phyloP scores from a whole-genome alignment of 2,329 filamentous ascomycete genomes.

The Cercospora zeae-maydis region DNA sequence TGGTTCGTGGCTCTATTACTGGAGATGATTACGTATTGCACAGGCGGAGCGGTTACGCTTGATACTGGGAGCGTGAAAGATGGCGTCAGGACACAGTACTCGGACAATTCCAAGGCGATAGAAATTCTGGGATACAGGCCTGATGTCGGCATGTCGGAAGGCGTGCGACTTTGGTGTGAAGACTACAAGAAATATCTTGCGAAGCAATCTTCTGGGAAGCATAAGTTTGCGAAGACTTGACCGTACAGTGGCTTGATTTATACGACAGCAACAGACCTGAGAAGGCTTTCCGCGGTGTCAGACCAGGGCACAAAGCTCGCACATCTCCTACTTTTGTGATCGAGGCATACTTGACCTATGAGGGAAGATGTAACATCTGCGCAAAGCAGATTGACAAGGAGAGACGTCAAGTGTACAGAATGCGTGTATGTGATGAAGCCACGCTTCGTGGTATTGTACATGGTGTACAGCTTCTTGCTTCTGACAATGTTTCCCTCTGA shows the following conservation, averaged over 20 bases:
- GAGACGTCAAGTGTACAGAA: neutral
- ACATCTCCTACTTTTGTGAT: no score
- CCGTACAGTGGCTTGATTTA: neutral
- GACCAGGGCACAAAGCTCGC: no score
- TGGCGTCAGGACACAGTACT: constrained; percentile 53
- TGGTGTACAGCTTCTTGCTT: neutral
- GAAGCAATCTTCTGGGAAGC: neutral
- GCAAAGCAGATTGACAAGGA: neutral
- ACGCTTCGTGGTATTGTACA: neutral
- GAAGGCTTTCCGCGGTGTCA: no score
- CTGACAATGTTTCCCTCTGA: neutral
- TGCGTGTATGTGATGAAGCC: neutral
- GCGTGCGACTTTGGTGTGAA: constrained; percentile 48
- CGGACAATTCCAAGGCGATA: constrained; percentile 51
- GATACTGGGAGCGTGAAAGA: constrained; percentile 55
- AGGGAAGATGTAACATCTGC: no score
- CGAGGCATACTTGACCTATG: no score
- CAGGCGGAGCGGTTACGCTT: constrained; percentile 46
- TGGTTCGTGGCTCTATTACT: constrained; percentile 47
- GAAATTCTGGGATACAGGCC: constrained; percentile 53
- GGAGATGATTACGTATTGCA: constrained; percentile 49
- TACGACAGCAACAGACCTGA: no score
- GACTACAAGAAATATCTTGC: constrained; percentile 29
- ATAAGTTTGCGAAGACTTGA: neutral
- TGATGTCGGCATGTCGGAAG: constrained; percentile 50